These are phyloP conservation scores for Cladorrhinum sp. DNA, from an alignment of 2,329 filamentous ascomycete genomes.

Conservation along the genomic window DNA sequence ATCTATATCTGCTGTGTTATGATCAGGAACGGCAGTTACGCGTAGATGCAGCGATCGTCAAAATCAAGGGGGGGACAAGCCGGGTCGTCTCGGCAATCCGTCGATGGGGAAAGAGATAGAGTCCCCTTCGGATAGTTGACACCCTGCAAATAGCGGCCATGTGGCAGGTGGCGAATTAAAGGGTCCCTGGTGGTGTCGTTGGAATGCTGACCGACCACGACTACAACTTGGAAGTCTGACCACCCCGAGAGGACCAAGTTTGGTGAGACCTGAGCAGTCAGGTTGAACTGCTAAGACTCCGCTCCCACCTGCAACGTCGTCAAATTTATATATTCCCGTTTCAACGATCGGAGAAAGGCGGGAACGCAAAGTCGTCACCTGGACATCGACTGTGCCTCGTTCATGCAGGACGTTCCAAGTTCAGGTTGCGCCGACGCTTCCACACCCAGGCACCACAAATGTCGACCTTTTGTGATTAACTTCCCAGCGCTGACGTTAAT, in stretches of 20 bases:
- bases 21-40: not conserved
- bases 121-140: not conserved
- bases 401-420: constrained; percentile 18
- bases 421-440: not conserved
- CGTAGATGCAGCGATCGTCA: not conserved
- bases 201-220: constrained; percentile 9
- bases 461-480: not conserved
- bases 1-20: not conserved
- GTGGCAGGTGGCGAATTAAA: constrained; percentile 12
- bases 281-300: constrained; percentile 4
- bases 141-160: not conserved
- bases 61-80: not conserved
- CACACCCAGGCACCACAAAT: constrained; percentile 3
- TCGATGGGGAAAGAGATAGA: not conserved
- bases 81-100: not conserved
- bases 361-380: constrained; percentile 20
- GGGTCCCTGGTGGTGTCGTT: not conserved
- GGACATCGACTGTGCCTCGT: constrained; percentile 21
- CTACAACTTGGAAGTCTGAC: constrained; percentile 2
- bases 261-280: constrained; percentile 14
- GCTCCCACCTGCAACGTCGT: constrained; percentile 18
- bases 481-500: not conserved
- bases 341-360: not conserved
- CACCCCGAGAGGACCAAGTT: not conserved
- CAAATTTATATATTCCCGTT: constrained; percentile 13